Evolutionary conservation across 2,329 filamentous ascomycete genomes (phyloP).

Genomic region (Alternaria hordeiaustralica): DNA sequence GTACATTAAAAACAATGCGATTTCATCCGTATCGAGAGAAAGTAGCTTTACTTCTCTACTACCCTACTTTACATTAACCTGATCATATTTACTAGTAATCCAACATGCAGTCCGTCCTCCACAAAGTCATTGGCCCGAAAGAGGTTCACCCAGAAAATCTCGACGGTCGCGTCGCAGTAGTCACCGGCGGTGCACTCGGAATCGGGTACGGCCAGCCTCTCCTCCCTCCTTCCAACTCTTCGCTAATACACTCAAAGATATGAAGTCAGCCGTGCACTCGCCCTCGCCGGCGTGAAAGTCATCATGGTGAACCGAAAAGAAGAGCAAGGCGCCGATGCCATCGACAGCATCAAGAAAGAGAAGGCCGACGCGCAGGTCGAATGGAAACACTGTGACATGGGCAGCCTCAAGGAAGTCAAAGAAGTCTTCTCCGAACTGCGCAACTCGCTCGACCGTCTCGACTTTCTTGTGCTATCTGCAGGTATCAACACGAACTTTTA

Average conservation of each 20-base stretch:
- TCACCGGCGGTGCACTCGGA: background rate
- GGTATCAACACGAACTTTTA: background rate
- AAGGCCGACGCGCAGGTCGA: background rate
- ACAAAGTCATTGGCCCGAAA: slow-evolving; percentile 48
- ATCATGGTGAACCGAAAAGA: background rate
- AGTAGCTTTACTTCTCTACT: no score
- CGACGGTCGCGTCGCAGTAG: slow-evolving; percentile 8
- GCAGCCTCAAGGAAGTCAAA: background rate
- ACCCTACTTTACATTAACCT: no score
- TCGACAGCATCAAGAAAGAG: background rate
- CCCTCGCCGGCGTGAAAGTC: background rate
- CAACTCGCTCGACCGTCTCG: background rate
- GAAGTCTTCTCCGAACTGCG: background rate
- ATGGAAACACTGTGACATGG: background rate
- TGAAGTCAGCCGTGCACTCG: background rate
- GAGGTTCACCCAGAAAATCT: slow-evolving; percentile 32
- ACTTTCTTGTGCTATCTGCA: background rate
- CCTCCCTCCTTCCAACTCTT: fast-evolving
- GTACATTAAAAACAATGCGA: background rate
- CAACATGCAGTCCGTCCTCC: slow-evolving; percentile 51
- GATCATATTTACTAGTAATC: background rate
- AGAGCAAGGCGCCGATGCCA: background rate
- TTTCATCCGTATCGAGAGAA: background rate
- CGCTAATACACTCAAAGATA: background rate
- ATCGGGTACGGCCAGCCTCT: background rate